phyloP scores from a whole-genome alignment of 2,329 filamentous ascomycete genomes.

The Talaromyces albobiverticillius region DNA sequence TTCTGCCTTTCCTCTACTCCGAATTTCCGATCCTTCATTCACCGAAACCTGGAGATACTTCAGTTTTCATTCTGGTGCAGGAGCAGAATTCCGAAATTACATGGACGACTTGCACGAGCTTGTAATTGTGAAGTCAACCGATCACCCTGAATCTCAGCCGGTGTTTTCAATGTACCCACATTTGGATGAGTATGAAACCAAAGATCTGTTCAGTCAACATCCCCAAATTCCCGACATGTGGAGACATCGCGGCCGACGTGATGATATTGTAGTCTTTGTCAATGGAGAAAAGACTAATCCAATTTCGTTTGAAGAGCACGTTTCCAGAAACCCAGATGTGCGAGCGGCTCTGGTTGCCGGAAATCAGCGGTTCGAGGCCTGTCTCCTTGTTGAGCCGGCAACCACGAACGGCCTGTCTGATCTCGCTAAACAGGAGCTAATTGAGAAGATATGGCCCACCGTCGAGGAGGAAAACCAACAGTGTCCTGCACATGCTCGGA shows the following conservation, averaged over 20 bases:
- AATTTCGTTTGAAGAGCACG: too few species aligned
- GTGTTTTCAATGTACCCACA: neutral
- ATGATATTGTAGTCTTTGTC: too few species aligned
- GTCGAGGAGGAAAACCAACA: conserved; percentile 29
- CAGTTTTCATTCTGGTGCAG: neutral
- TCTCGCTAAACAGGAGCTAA: neutral
- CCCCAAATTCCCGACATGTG: too few species aligned
- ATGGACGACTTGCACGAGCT: conserved; percentile 3
- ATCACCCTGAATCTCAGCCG: neutral
- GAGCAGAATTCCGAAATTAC: conserved; percentile 1
- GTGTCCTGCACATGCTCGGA: conserved; percentile 27
- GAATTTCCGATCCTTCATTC: neutral
- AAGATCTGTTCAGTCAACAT: too few species aligned
- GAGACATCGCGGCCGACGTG: too few species aligned
- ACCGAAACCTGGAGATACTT: conserved; percentile 3
- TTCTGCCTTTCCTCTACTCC: neutral
- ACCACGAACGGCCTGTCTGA: neutral
- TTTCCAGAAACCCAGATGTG: conserved; percentile 2
- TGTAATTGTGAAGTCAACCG: neutral
- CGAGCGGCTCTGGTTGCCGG: conserved; percentile 5
- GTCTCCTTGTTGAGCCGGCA: neutral
- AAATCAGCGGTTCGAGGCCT: conserved; percentile 3
- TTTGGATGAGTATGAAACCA: too few species aligned
- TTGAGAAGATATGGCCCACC: conserved; percentile 16
- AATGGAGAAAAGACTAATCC: too few species aligned